Percentiles rank a stretch among this genome's conserved stretches.
phyloP scores from a whole-genome alignment of 1,284 basidiomycete genomes.

The Ceratobasidium sp. region DNA sequence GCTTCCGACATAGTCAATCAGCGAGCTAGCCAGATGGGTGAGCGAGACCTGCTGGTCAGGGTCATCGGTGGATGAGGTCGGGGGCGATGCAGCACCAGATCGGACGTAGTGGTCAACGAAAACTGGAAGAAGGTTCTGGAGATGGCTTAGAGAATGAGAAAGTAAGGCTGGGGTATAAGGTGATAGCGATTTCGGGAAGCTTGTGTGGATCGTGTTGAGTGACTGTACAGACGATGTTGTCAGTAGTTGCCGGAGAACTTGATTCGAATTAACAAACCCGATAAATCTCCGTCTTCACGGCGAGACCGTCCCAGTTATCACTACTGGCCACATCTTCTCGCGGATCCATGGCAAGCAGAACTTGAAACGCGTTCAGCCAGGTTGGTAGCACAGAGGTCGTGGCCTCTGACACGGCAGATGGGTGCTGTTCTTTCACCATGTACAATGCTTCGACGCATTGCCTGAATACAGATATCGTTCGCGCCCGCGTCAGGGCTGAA shows the following conservation, averaged over 20 bases:
- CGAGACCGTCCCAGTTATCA: slow-evolving; percentile 80
- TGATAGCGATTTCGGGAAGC: slow-evolving; percentile 77
- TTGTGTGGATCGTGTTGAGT: slow-evolving; percentile 77
- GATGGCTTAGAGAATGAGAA: slow-evolving; percentile 71
- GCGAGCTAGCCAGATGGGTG: slow-evolving; percentile 78
- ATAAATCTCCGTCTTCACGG: slow-evolving; percentile 82
- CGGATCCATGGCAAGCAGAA: slow-evolving; percentile 77
- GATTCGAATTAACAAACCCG: slow-evolving; percentile 64
- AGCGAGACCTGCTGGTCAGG: slow-evolving; percentile 76
- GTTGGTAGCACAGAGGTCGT: slow-evolving; percentile 83
- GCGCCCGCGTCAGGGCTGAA: slow-evolving; percentile 81
- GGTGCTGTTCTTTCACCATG: slow-evolving; percentile 95
- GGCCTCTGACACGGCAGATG: slow-evolving; percentile 86
- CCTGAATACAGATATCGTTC: slow-evolving; percentile 88
- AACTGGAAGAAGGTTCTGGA: slow-evolving; percentile 72
- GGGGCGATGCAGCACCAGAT: slow-evolving; percentile 59
- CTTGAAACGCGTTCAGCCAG: slow-evolving; percentile 89
- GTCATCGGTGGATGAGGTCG: slow-evolving; percentile 77
- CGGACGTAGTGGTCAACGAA: slow-evolving; percentile 78
- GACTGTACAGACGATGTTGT: slow-evolving; percentile 62
- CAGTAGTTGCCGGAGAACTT: background rate
- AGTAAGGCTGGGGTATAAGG: slow-evolving; percentile 74
- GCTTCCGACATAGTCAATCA: slow-evolving; percentile 83
- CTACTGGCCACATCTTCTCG: slow-evolving; percentile 68
- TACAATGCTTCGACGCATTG: slow-evolving; percentile 91